phyloP scores from a whole-genome alignment of 306 rosid genomes.

The Malus asiatica region DNA sequence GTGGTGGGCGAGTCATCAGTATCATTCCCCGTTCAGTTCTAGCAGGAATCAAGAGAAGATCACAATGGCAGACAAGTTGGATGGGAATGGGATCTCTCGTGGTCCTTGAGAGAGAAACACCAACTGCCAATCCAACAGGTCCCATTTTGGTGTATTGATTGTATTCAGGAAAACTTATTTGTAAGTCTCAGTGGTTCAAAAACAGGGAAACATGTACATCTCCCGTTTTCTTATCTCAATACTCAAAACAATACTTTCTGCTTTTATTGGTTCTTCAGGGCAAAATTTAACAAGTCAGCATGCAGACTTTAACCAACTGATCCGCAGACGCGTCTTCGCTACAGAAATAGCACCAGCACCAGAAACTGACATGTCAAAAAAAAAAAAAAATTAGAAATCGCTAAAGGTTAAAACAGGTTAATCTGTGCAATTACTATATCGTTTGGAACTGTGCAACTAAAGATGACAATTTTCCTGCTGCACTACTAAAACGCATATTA shows the following conservation, averaged over 20 bases:
- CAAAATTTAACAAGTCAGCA: not conserved
- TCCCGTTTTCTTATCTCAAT: not conserved
- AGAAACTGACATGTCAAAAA: not conserved
- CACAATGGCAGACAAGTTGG: not conserved
- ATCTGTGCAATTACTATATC: slow-evolving; percentile 1
- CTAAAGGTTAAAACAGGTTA: not conserved
- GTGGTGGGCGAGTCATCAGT: slow-evolving; percentile 11
- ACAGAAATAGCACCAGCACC: not conserved
- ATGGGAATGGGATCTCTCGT: not conserved
- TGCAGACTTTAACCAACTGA: not conserved
- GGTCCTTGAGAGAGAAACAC: not conserved
- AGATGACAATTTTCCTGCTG: slow-evolving; percentile 15
- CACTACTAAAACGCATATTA: slow-evolving; percentile 4
- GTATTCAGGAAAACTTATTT: not conserved
- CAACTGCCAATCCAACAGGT: not conserved
- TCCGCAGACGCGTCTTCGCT: not conserved
- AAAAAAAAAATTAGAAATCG: not conserved
- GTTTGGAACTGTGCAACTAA: slow-evolving; percentile 2
- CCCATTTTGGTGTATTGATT: not conserved
- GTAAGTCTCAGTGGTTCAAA: not conserved
- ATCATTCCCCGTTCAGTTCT: not conserved
- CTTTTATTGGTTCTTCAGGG: not conserved
- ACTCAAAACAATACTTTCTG: not conserved
- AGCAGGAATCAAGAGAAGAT: not conserved
- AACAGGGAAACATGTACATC: not conserved